Conservation (phyloP, 345 rosid species). For the Dipteronia sinensis region DNA sequence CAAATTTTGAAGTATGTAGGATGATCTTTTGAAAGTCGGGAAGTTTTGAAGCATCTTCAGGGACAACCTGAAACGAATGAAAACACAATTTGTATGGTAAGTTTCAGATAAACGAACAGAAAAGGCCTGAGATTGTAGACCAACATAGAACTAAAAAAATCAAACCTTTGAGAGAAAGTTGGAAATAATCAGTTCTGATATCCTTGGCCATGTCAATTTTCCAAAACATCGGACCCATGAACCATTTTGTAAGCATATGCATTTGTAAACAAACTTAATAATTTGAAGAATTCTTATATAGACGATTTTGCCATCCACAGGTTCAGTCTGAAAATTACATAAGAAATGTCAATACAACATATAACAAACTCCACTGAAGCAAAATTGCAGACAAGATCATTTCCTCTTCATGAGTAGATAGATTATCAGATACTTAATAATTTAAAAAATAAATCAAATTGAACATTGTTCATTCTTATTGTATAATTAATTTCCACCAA, state of each 20-base stretch:
- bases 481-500: not conserved
- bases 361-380: slow-evolving; percentile 8
- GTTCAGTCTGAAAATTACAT: slow-evolving; percentile 46
- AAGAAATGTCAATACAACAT: slow-evolving; percentile 10
- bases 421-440: not conserved
- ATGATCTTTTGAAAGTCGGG: slow-evolving; percentile 82
- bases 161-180: slow-evolving; percentile 91
- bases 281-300: slow-evolving; percentile 63
- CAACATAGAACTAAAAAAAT: slow-evolving; percentile 11
- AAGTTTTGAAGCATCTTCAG: slow-evolving; percentile 91
- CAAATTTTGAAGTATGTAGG: slow-evolving; percentile 70
- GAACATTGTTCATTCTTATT: not conserved
- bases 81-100: not conserved
- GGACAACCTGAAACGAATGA: slow-evolving; percentile 69
- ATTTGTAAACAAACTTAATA: slow-evolving; percentile 61
- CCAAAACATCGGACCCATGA: slow-evolving; percentile 83
- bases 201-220: slow-evolving; percentile 92
- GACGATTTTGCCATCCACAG: slow-evolving; percentile 57
- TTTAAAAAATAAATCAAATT: too few relatives aligned
- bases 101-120: not conserved
- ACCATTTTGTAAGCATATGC: slow-evolving; percentile 73
- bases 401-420: not conserved
- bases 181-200: slow-evolving; percentile 79
- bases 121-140: not conserved
- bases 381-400: slow-evolving; percentile 7